phyloP scores from a whole-genome alignment of 1,284 basidiomycete genomes.

The Cryptococcus sp. region DNA sequence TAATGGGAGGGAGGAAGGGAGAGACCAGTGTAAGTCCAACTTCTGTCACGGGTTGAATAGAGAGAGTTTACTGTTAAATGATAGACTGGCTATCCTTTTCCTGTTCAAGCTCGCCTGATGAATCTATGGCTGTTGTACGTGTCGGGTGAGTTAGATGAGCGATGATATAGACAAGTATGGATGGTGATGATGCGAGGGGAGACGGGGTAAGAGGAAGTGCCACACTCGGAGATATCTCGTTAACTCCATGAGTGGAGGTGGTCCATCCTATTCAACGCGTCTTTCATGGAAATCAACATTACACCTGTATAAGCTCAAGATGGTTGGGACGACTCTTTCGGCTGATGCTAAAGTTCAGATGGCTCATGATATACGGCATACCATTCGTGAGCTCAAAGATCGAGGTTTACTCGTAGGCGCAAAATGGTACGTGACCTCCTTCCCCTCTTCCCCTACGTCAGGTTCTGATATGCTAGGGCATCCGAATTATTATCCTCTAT shows the following conservation, averaged over 20 bases:
- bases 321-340: neutral
- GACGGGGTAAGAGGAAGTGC: neutral
- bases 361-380: slow-evolving; percentile 40
- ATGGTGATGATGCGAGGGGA: too few species aligned
- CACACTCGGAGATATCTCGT: neutral
- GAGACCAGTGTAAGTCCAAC: slow-evolving; percentile 20
- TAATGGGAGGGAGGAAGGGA: slow-evolving; percentile 6
- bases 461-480: slow-evolving; percentile 30
- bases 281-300: neutral
- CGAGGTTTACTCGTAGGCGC: slow-evolving; percentile 43
- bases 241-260: slow-evolving; percentile 1
- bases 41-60: slow-evolving; percentile 3
- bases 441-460: neutral
- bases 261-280: neutral
- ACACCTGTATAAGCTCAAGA: neutral
- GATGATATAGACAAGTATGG: too few species aligned
- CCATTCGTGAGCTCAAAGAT: slow-evolving; percentile 42
- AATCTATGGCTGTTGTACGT: too few species aligned
- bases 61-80: slow-evolving; percentile 16
- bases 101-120: too few species aligned
- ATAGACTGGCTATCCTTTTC: neutral
- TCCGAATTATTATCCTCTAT: slow-evolving; percentile 44
- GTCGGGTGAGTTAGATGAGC: too few species aligned
- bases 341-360: slow-evolving; percentile 28
- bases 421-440: slow-evolving; percentile 37